Percentiles rank a stretch among this genome's conserved stretches.
These are phyloP conservation scores for Tylopilus vinaceipallidus DNA, from an alignment of 768 basidiomycete species.

Conservation along the genomic window DNA sequence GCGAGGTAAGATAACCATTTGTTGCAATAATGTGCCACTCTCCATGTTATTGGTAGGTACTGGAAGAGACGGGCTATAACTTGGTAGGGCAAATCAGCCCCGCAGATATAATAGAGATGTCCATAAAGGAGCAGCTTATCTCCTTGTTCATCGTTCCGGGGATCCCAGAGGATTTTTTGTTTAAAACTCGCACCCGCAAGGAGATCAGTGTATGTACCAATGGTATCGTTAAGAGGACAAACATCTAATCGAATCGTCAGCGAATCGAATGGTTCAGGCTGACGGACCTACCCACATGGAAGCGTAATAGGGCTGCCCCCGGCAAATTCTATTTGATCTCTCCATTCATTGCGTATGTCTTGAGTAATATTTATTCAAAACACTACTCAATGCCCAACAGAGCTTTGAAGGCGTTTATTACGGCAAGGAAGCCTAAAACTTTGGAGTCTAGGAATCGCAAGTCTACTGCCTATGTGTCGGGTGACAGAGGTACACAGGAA, in stretches of 20 bases:
- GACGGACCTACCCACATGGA: constrained; percentile 91
- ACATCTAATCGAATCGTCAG: constrained; percentile 40
- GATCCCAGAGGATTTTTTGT: constrained; percentile 83
- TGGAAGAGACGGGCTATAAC: constrained; percentile 97
- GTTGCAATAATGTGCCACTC: not conserved
- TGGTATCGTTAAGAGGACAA: constrained; percentile 1
- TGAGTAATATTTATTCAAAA: not conserved
- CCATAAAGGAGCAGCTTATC: constrained; percentile 87
- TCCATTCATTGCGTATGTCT: constrained; percentile 81
- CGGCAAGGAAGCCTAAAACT: constrained; percentile 56
- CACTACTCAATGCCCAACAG: constrained; percentile 15
- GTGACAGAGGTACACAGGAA: constrained; percentile 46
- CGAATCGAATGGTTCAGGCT: constrained; percentile 97
- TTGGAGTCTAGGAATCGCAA: constrained; percentile 38
- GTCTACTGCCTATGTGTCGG: constrained; percentile 19
- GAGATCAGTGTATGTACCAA: constrained; percentile 84
- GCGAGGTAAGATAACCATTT: constrained; percentile 65
- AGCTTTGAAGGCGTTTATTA: constrained; percentile 61
- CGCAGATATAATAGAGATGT: constrained; percentile 74
- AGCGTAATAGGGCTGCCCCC: constrained; percentile 59
- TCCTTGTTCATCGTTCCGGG: constrained; percentile 88
- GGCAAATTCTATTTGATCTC: constrained; percentile 94
- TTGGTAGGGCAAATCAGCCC: constrained; percentile 63
- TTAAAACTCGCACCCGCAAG: constrained; percentile 93
- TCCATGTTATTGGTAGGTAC: constrained; percentile 56